A percentile compares a stretch with the other conserved stretches of the same genome.
Conservation (phyloP, 148 eudicot genomes). For the Amaranthus cruentus region DNA sequence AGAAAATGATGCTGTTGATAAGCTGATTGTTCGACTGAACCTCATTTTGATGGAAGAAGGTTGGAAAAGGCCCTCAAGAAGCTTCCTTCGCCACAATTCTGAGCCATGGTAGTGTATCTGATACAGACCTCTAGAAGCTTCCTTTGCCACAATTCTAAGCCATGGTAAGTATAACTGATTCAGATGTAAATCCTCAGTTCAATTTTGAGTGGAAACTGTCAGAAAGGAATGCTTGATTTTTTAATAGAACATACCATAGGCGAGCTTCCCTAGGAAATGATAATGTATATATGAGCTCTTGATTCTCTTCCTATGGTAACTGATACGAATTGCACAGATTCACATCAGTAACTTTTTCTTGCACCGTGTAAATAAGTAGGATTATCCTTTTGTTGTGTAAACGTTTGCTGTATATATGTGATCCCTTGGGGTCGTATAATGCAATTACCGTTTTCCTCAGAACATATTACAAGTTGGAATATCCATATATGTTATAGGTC, state of each 20-base stretch:
- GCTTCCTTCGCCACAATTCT: constrained; percentile 42
- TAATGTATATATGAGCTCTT: constrained; percentile 17
- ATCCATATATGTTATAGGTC: no score
- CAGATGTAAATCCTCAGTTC: not conserved
- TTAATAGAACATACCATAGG: no score
- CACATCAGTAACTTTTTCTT: not conserved
- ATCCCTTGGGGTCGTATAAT: not conserved
- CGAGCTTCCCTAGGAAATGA: not conserved
- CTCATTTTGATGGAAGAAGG: constrained; percentile 72
- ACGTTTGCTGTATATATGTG: not conserved
- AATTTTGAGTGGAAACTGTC: not conserved
- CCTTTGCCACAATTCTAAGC: constrained; percentile 54
- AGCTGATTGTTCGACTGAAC: constrained; percentile 53
- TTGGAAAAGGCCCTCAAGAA: constrained; percentile 50
- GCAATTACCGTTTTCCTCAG: no score
- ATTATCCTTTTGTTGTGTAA: not conserved
- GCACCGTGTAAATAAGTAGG: constrained; percentile 4
- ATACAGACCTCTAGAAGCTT: constrained; percentile 18
- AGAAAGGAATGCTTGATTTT: not conserved
- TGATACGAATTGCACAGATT: not conserved
- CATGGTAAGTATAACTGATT: constrained; percentile 45
- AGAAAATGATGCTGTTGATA: constrained; percentile 59
- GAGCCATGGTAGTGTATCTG: constrained; percentile 61
- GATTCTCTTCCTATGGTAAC: not conserved
- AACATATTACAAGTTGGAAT: no score